Percentiles rank a stretch among this genome's conserved stretches.
Conservation (phyloP, 106 monocot genomes). For the Triglochin maritima region DNA sequence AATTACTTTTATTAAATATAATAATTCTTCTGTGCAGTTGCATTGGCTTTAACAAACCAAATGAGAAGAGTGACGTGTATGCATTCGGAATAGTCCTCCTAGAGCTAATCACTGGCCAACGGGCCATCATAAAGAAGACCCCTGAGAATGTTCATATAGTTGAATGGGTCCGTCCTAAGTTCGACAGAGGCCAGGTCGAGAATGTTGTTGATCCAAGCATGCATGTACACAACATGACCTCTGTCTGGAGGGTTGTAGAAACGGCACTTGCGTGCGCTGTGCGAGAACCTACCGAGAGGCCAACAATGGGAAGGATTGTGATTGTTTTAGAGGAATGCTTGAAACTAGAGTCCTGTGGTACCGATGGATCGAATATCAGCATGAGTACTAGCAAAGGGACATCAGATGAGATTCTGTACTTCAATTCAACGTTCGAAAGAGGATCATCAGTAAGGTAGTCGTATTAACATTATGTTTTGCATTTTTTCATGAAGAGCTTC, state of each 20-base stretch:
- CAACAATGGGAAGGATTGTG: background rate
- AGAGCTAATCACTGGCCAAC: background rate
- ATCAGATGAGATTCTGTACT: too few relatives aligned
- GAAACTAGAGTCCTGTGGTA: too few relatives aligned
- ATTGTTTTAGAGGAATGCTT: background rate
- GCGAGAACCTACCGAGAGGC: background rate
- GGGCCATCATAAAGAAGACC: background rate
- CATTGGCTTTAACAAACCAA: too few relatives aligned
- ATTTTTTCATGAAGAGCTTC: too few relatives aligned
- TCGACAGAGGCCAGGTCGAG: background rate
- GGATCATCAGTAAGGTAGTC: too few relatives aligned
- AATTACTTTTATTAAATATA: too few relatives aligned
- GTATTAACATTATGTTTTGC: too few relatives aligned
- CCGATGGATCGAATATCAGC: too few relatives aligned
- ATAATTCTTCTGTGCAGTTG: too few relatives aligned
- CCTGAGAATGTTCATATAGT: background rate
- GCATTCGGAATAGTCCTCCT: background rate
- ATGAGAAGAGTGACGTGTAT: constrained; percentile 2
- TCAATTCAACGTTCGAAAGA: too few relatives aligned
- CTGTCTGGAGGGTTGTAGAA: background rate
- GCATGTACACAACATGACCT: background rate
- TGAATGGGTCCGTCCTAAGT: background rate
- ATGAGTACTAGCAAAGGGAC: too few relatives aligned
- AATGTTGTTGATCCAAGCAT: background rate
- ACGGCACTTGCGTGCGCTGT: background rate